Percentiles rank a stretch among this genome's conserved stretches.
Evolutionary conservation across 768 basidiomycete genomes (phyloP).

Genomic region (Terana coerulea): DNA sequence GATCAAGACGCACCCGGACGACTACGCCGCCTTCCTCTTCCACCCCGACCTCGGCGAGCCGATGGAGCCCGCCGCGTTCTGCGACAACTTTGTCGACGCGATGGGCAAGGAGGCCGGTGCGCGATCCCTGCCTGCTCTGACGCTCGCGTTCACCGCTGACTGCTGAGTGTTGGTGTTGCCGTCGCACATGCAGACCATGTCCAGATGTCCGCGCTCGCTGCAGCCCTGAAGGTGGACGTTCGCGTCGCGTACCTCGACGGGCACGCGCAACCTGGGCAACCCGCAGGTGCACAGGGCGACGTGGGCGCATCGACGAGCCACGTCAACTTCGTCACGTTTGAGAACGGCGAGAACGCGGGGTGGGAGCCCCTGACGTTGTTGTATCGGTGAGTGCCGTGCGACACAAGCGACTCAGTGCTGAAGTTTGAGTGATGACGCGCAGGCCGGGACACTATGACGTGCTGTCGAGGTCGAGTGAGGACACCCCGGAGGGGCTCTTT

Average conservation of each 20-base stretch:
- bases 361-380: conserved; percentile 58
- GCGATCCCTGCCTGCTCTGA: too few relatives aligned
- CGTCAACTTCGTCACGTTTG: conserved; percentile 68
- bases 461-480: conserved; percentile 32
- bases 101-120: conserved; percentile 76
- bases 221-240: conserved; percentile 62
- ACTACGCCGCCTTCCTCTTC: conserved; percentile 70
- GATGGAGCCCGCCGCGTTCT: conserved; percentile 63
- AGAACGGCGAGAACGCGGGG: conserved; percentile 36
- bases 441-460: conserved; percentile 93
- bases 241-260: conserved; percentile 83
- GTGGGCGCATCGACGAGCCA: too few relatives aligned
- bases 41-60: conserved; percentile 70
- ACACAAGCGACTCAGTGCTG: neutral
- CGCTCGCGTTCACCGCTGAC: too few relatives aligned
- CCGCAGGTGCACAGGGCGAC: conserved; percentile 16
- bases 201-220: conserved; percentile 73
- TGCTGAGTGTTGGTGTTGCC: too few relatives aligned
- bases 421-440: conserved; percentile 9
- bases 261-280: conserved; percentile 24
- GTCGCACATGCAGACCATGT: conserved; percentile 62
- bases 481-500: conserved; percentile 11
- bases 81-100: conserved; percentile 73
- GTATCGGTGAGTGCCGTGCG: conserved; percentile 55
- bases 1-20: conserved; percentile 59